phyloP scores from a whole-genome alignment of 1,284 basidiomycete species.

The Pseudozyma thailandica region DNA sequence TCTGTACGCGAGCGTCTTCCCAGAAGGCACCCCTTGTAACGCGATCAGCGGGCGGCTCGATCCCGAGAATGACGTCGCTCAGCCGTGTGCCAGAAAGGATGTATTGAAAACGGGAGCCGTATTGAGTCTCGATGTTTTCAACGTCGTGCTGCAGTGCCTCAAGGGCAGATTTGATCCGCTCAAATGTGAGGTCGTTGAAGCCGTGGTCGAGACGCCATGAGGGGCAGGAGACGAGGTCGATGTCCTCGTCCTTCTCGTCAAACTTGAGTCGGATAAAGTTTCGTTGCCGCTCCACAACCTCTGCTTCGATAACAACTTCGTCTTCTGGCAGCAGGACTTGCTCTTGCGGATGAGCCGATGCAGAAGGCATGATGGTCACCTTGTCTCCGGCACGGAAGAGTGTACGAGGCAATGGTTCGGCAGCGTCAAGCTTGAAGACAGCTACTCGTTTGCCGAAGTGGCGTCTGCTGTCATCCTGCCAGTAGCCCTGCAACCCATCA shows the following conservation, averaged over 20 bases:
- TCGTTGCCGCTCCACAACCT: conserved; percentile 53
- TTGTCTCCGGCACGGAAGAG: conserved; percentile 52
- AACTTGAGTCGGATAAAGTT: conserved; percentile 58
- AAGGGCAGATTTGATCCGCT: conserved; percentile 79
- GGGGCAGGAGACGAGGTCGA: conserved; percentile 54
- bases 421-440: conserved; percentile 59
- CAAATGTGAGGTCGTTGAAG: conserved; percentile 75
- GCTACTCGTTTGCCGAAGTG: conserved; percentile 58
- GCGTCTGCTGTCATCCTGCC: conserved; percentile 51
- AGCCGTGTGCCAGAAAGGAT: conserved; percentile 54
- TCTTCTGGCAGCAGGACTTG: conserved; percentile 7
- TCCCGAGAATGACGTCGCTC: conserved; percentile 69
- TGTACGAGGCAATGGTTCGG: conserved; percentile 47
- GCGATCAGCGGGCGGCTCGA: conserved; percentile 74
- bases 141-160: conserved; percentile 75
- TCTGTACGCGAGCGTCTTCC: conserved; percentile 68
- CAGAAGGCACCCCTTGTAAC: conserved; percentile 73
- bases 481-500: conserved; percentile 60
- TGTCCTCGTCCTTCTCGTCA: conserved; percentile 43
- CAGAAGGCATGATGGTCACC: conserved; percentile 53
- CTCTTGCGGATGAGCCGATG: neutral
- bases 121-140: conserved; percentile 64
- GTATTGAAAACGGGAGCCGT: conserved; percentile 46
- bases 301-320: conserved; percentile 42
- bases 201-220: conserved; percentile 77